phyloP scores from a whole-genome alignment of 345 rosid genomes.

The Heritiera littoralis region DNA sequence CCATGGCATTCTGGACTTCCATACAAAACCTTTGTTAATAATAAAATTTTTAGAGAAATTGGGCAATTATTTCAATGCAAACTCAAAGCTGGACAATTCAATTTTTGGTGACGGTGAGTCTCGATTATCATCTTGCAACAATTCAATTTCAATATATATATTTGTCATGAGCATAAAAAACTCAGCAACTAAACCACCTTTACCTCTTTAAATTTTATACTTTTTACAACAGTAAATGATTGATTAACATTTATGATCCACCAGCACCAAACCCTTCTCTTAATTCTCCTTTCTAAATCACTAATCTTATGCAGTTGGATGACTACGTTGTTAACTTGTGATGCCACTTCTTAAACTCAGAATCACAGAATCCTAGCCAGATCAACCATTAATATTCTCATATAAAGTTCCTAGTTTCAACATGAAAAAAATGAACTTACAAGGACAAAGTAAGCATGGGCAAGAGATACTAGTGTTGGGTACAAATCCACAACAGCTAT shows the following conservation, averaged over 20 bases:
- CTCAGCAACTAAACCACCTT: background rate
- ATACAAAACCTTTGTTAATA: background rate
- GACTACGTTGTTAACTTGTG: background rate
- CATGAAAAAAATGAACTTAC: conserved; percentile 49
- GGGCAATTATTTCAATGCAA: background rate
- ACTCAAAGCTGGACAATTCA: background rate
- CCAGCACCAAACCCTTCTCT: background rate
- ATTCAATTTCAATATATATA: background rate
- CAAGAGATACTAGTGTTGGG: conserved; percentile 82
- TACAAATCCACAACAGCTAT: conserved; percentile 71
- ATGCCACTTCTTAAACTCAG: background rate
- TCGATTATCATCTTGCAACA: background rate
- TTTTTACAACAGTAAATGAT: background rate
- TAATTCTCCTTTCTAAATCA: background rate
- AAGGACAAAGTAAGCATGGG: conserved; percentile 70
- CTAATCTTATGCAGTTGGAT: background rate
- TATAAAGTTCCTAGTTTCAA: background rate
- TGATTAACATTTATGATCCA: background rate
- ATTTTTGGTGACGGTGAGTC: background rate
- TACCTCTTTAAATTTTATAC: background rate
- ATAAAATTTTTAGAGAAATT: background rate
- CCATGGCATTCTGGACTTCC: background rate
- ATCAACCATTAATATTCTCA: background rate
- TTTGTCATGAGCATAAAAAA: background rate
- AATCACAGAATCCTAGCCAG: background rate